Evolutionary conservation across 108 stramenopile genomes (phyloP), one percentile per base, ranked within the genome.

Genomic region (Skeletonema grethae): DNA sequence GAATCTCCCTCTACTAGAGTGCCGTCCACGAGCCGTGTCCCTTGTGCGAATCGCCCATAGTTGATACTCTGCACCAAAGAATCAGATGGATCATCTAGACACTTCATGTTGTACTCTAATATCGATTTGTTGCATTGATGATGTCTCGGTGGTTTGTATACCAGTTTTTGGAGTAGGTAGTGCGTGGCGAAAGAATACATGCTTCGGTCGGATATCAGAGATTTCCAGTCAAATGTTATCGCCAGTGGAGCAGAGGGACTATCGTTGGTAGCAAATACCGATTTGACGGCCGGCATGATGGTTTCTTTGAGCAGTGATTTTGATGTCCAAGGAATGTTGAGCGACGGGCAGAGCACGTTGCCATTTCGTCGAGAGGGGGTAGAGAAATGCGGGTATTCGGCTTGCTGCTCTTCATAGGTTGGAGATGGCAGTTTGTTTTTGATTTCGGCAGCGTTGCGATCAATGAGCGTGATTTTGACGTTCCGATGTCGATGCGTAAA

Each of bases 281-380:
- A 53, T 61, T 67, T 78, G 28, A 70, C 16, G 9, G 60, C 50
- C n/a, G 77, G 77, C 16, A 71, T 45, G 48, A 78, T 57, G 11
- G 58, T 65, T 48, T 78, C 77, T 36, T 34, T 67, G 65, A 64
- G 67, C 20, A 78, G 35, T 41, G 77, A 61, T 61, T 70, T 32
- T 13, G 45, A 59, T 7, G 70, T 71, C 77, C 77, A 78, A 18
- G 77, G 77, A 18, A 67, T 56, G 0, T 65, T 78, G n/a, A 78
- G 66, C 30, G 77, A 78, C 0, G 77, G 77, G 31, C 77, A 78
- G 1, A 78, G 63, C 7, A 71, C 35, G 28, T 78, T 78, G 57
- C 77, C 77, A 55, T 78, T 78, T 39, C 77, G 22, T 41, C 77
- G 31, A 6, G 77, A 78, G 7, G 77, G 77, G 1, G 70, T 71